Conservation (phyloP, 495 filamentous ascomycete genomes). For the Aspergillus indologenus region DNA sequence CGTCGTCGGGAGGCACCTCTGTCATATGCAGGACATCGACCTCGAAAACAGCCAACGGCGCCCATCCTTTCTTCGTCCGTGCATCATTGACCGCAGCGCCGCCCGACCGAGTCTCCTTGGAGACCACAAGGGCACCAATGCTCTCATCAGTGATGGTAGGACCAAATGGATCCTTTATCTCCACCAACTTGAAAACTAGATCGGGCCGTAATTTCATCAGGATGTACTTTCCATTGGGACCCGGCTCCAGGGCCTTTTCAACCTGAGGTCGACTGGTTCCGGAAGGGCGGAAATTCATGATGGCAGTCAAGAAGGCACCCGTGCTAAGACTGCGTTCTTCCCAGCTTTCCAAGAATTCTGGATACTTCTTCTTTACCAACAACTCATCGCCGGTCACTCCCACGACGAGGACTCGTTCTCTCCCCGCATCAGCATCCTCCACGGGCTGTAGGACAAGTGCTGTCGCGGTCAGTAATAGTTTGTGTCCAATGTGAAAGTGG, state of each 20-base stretch:
- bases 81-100: slow-evolving; percentile 81
- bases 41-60: slow-evolving; percentile 73
- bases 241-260: slow-evolving; percentile 37
- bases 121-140: slow-evolving; percentile 80
- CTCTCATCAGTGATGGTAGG: slow-evolving; percentile 82
- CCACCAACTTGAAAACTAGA: slow-evolving; percentile 65
- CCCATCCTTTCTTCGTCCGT: slow-evolving; percentile 75
- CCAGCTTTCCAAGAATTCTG: slow-evolving; percentile 77
- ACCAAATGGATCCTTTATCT: slow-evolving; percentile 86
- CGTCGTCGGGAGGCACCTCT: slow-evolving; percentile 47
- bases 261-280: slow-evolving; percentile 24
- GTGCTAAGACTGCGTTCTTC: slow-evolving; percentile 63
- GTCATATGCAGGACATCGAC: slow-evolving; percentile 83
- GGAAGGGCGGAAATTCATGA: slow-evolving; percentile 58
- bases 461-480: slow-evolving; percentile 82
- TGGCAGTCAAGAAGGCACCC: slow-evolving; percentile 65
- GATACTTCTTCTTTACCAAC: slow-evolving; percentile 82
- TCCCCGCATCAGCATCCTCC: slow-evolving; percentile 19
- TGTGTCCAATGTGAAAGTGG: slow-evolving; percentile 94
- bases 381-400: slow-evolving; percentile 87
- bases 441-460: slow-evolving; percentile 62
- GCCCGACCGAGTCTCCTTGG: slow-evolving; percentile 81
- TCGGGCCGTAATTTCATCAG: slow-evolving; percentile 43
- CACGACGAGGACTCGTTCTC: slow-evolving; percentile 59
- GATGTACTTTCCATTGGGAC: slow-evolving; percentile 51